phyloP scores from a whole-genome alignment of 2,329 filamentous ascomycete genomes.

The Harringtonia aguacate region DNA sequence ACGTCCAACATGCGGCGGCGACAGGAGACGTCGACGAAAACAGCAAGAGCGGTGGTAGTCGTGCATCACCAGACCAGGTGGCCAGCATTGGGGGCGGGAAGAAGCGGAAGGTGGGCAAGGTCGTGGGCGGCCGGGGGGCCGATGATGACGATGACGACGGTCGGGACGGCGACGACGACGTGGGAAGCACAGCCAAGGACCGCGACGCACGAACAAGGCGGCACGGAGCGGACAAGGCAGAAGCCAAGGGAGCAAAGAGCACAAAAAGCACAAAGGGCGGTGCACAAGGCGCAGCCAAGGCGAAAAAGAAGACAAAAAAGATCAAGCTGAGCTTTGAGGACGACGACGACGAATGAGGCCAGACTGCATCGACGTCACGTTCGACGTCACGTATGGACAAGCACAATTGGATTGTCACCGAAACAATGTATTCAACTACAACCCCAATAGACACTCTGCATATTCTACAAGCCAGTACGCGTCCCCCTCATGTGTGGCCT shows the following conservation, averaged over 20 bases:
- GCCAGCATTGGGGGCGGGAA: slow-evolving; percentile 30
- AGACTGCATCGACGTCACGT: neutral
- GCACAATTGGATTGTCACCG: neutral
- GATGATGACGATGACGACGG: slow-evolving; percentile 15
- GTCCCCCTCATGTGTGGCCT: no score
- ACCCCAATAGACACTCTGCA: neutral
- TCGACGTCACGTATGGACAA: neutral
- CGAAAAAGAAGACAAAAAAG: slow-evolving; percentile 46
- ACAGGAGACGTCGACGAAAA: slow-evolving; percentile 6
- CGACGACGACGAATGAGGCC: slow-evolving; percentile 29
- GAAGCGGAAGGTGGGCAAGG: slow-evolving; percentile 45
- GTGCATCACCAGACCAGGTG: slow-evolving; percentile 6
- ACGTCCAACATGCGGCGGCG: neutral
- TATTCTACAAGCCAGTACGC: slow-evolving; percentile 1
- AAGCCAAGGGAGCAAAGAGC: slow-evolving; percentile 15
- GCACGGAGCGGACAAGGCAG: slow-evolving; percentile 3
- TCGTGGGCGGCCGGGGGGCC: slow-evolving; percentile 31
- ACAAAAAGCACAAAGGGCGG: slow-evolving; percentile 5
- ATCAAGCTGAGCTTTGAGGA: slow-evolving; percentile 59
- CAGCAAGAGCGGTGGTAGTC: no score
- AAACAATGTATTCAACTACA: neutral
- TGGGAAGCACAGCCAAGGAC: slow-evolving; percentile 16
- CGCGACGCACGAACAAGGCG: slow-evolving; percentile 12
- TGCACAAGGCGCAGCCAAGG: slow-evolving; percentile 6
- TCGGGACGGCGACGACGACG: slow-evolving; percentile 20